phyloP scores from a whole-genome alignment of 305 asterid genomes.

The Rubia peregrina region DNA sequence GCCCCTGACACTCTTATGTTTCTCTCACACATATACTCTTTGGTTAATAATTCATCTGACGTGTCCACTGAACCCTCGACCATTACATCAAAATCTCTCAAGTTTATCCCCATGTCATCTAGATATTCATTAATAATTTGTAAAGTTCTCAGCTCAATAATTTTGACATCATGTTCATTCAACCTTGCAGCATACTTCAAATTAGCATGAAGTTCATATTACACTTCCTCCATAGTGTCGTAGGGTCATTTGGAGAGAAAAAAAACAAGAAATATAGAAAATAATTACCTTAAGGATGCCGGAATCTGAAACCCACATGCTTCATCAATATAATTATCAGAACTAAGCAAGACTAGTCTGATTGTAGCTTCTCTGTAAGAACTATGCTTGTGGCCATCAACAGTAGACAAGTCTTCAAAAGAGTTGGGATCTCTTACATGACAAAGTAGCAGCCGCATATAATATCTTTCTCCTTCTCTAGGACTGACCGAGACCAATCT shows the following conservation, averaged over 20 bases:
- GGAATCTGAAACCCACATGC: neutral
- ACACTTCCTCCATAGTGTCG: neutral
- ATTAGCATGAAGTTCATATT: neutral
- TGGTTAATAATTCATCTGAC: neutral
- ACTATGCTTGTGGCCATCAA: neutral
- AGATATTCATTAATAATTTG: neutral
- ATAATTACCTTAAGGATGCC: neutral
- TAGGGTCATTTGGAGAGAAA: neutral
- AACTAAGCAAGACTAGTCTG: neutral
- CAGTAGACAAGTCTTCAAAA: neutral
- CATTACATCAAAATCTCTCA: neutral
- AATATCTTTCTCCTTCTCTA: slow-evolving; percentile 5
- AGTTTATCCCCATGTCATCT: neutral
- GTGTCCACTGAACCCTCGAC: neutral
- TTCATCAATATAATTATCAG: neutral
- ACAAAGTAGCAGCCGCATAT: neutral
- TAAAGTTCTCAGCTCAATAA: neutral
- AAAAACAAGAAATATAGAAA: neutral
- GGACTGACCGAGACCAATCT: neutral
- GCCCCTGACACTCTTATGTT: neutral
- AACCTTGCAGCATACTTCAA: too few species aligned
- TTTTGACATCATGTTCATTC: too few species aligned
- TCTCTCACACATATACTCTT: neutral
- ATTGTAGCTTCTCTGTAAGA: neutral
- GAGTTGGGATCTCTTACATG: neutral